Evolutionary conservation across 2,329 filamentous ascomycete species (phyloP).

Genomic region (Chlorencoelia australis): DNA sequence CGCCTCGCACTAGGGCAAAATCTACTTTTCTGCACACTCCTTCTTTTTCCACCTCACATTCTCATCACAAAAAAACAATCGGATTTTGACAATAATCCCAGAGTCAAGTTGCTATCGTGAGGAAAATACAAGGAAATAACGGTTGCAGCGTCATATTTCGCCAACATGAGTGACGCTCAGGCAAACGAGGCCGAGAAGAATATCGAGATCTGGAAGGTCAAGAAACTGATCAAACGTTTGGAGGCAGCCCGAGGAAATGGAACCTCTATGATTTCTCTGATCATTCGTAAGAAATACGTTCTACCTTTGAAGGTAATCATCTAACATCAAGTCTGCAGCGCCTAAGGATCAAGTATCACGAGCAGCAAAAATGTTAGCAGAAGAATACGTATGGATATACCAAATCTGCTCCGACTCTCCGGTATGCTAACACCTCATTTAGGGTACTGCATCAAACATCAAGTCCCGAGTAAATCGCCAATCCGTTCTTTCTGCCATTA

Average conservation of each 20-base stretch:
- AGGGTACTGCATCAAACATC: constrained; percentile 98
- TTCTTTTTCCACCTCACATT: neutral
- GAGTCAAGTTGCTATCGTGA: constrained; percentile 16
- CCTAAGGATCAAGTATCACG: constrained; percentile 97
- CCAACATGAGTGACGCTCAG: constrained; percentile 77
- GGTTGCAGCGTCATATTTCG: constrained; percentile 17
- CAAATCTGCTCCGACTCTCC: constrained; percentile 3
- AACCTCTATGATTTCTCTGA: constrained; percentile 98
- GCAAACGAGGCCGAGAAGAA: constrained; percentile 98
- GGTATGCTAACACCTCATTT: no score
- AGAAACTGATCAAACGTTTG: constrained; percentile 98
- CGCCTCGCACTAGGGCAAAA: constrained; percentile 4
- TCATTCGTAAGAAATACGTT: constrained; percentile 63
- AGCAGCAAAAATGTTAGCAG: constrained; percentile 98
- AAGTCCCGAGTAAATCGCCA: constrained; percentile 99
- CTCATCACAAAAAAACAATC: constrained; percentile 8
- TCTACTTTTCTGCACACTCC: constrained; percentile 10
- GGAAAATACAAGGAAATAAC: constrained; percentile 10
- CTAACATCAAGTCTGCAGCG: constrained; percentile 41
- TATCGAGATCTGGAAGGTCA: constrained; percentile 91
- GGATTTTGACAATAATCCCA: constrained; percentile 15
- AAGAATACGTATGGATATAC: constrained; percentile 94
- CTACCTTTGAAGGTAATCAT: constrained; percentile 10
- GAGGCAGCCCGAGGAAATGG: constrained; percentile 96
- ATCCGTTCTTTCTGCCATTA: constrained; percentile 95